A percentile compares a stretch with the other conserved stretches of the same genome.
These are phyloP conservation scores for Rhexocercosporidium sp. DNA, from an alignment of 2,329 filamentous ascomycete genomes.

Conservation along the genomic window DNA sequence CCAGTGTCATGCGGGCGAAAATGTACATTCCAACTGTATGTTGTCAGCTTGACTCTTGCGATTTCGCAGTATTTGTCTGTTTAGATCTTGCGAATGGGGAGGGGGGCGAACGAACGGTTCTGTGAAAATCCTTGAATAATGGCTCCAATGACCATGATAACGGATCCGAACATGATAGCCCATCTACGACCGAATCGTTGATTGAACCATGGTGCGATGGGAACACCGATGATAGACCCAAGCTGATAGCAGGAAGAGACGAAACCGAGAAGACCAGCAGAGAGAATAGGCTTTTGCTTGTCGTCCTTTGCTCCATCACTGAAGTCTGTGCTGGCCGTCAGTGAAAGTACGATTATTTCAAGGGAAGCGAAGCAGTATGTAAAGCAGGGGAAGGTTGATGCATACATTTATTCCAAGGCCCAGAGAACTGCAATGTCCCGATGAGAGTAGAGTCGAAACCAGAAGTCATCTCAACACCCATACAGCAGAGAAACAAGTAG, in stretches of 20 bases:
- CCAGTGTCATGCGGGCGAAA: slow-evolving; percentile 55
- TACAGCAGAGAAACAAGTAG: slow-evolving; percentile 52
- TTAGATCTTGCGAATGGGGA: slow-evolving; percentile 45
- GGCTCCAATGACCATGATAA: slow-evolving; percentile 59
- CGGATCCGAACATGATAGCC: slow-evolving; percentile 60
- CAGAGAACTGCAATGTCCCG: slow-evolving; percentile 49
- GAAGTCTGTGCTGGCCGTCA: slow-evolving; percentile 22
- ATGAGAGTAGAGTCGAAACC: slow-evolving; percentile 50
- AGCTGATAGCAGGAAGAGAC: slow-evolving; percentile 60
- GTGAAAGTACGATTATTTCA: background rate
- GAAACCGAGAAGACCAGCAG: slow-evolving; percentile 48
- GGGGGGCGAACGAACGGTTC: slow-evolving; percentile 13
- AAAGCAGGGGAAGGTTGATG: background rate
- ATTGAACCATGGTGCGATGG: slow-evolving; percentile 57
- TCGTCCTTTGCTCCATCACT: slow-evolving; percentile 17
- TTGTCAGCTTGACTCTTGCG: background rate
- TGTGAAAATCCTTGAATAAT: slow-evolving; percentile 56
- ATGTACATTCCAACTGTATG: slow-evolving; percentile 55
- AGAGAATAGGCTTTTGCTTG: slow-evolving; percentile 16
- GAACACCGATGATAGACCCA: slow-evolving; percentile 59
- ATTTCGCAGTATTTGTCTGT: slow-evolving; percentile 36
- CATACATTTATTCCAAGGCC: slow-evolving; percentile 42
- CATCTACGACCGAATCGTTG: slow-evolving; percentile 55
- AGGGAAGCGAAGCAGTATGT: background rate
- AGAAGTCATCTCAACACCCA: slow-evolving; percentile 60